Base-by-base conservation (phyloP, 1,284 basidiomycete genomes). In the Rhodotorula sp. region DNA sequence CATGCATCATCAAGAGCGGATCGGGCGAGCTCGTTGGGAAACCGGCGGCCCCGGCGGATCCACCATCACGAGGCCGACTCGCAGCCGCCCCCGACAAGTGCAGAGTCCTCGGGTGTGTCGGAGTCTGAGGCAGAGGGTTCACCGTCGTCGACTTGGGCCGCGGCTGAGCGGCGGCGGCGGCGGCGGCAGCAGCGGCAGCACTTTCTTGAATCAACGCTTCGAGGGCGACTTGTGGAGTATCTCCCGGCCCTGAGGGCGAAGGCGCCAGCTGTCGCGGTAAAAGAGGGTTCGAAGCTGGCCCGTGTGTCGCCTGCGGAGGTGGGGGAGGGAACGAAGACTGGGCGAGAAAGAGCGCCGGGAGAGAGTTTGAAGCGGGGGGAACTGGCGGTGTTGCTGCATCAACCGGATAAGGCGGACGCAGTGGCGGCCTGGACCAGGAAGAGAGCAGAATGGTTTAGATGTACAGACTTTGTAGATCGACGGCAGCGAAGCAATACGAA, bases 1-100 rank as follows among this genome's bases (percentile, higher is more conserved):
- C 51, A 26, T 17, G 42, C 29, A 33, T 14, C 59, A 72, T 54
- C 22, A 48, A 49, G 51, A 72, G 70, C 4, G 73, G 70, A 64
- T 74, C 73, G 20, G 73, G 73, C 3, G 73, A 74, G 14, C 62
- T 62, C 30, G 45, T 48, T 1, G 58, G 64, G 6, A 49, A 42
- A 17, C 22, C 12, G 22, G 5, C 7, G 55, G n/a, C 33, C 8
- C 6, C 18, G 3, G 55, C 4, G 4, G 60, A 0, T 30, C 10
- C 1, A 26, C 62, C 6, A 45, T 12, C 37, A 10, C 10, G 37
- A 10, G 37, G 37, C 37, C 37, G 37, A 42, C 37, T 42, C 37
- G 37, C 37, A 42, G 37, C 37, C 10, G 37, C 10, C 37, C 37
- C 37, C 37, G 37, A 42, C 37, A 42, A 54, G 10, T 30, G 54